Evolutionary conservation across 768 basidiomycete genomes (phyloP).

Genomic region (Tricholoma furcatifolium): DNA sequence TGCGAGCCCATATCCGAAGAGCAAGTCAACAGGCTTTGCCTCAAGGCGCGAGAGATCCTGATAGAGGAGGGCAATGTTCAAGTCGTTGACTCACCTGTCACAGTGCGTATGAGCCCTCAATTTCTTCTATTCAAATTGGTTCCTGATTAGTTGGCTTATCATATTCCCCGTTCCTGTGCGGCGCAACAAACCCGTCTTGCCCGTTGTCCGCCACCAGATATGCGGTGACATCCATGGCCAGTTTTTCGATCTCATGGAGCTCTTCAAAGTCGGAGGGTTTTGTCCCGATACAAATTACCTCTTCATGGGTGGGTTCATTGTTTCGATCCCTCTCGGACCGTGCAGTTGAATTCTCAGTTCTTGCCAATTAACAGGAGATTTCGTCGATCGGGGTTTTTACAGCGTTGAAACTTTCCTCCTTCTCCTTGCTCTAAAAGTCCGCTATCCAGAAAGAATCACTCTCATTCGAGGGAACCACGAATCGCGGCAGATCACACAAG

Average conservation of each 20-base stretch:
- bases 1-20: conserved; percentile 97
- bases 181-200: conserved; percentile 4
- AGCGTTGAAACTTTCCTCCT: conserved; percentile 95
- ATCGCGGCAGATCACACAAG: conserved; percentile 95
- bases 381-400: conserved; percentile 97
- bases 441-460: conserved; percentile 96
- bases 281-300: conserved; percentile 95
- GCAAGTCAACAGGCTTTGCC: conserved; percentile 91
- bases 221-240: conserved; percentile 98
- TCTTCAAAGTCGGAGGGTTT: conserved; percentile 90
- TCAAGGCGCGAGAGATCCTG: conserved; percentile 94
- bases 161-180: conserved; percentile 15
- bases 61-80: conserved; percentile 99
- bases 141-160: conserved; percentile 5
- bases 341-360: neutral
- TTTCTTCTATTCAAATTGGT: conserved; percentile 4
- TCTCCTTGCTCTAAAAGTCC: conserved; percentile 92
- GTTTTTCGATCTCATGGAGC: conserved; percentile 94
- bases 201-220: conserved; percentile 46
- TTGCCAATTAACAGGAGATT: conserved; percentile 66
- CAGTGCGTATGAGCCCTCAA: conserved; percentile 53
- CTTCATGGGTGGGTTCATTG: conserved; percentile 76
- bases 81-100: conserved; percentile 88
- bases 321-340: neutral
- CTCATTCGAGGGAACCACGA: conserved; percentile 98